Conservation (phyloP, 352 stramenopile species). For the Pilasporangium apinafurcum region DNA sequence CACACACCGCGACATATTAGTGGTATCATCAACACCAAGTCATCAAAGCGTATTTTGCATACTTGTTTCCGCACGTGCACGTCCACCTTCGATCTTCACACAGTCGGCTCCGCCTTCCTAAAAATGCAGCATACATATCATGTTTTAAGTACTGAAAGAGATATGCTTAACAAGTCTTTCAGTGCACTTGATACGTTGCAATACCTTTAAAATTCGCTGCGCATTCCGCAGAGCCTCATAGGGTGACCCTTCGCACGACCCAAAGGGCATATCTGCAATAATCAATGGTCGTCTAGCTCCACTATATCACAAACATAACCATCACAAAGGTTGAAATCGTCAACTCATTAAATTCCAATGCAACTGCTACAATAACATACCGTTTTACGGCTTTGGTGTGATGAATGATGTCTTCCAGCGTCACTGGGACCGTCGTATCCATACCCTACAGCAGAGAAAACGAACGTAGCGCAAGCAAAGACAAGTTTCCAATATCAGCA, state of each 20-base stretch:
- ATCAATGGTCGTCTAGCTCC: constrained; percentile 88
- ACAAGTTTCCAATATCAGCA: no score
- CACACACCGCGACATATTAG: no score
- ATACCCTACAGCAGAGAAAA: constrained; percentile 51
- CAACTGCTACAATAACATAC: constrained; percentile 27
- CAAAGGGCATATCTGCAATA: constrained; percentile 98
- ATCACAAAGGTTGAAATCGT: neutral
- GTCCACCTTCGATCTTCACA: constrained; percentile 98
- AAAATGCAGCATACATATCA: neutral
- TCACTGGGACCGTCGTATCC: constrained; percentile 91
- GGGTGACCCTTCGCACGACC: constrained; percentile 91
- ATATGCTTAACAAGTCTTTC: no score
- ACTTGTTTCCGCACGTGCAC: constrained; percentile 72
- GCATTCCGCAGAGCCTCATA: constrained; percentile 93
- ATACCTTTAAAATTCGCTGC: constrained; percentile 90
- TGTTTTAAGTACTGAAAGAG: no score
- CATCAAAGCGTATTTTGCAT: constrained; percentile 2
- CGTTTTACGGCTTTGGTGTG: constrained; percentile 95
- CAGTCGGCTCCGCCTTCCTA: constrained; percentile 96
- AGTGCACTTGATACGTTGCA: no score
- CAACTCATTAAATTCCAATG: neutral
- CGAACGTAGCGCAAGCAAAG: no score
- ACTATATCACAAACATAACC: constrained; percentile 13
- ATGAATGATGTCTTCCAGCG: constrained; percentile 98
- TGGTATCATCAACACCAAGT: constrained; percentile 4